Evolutionary conservation across 2,329 filamentous ascomycete genomes (phyloP).

Genomic region (Corynespora cassiicola): DNA sequence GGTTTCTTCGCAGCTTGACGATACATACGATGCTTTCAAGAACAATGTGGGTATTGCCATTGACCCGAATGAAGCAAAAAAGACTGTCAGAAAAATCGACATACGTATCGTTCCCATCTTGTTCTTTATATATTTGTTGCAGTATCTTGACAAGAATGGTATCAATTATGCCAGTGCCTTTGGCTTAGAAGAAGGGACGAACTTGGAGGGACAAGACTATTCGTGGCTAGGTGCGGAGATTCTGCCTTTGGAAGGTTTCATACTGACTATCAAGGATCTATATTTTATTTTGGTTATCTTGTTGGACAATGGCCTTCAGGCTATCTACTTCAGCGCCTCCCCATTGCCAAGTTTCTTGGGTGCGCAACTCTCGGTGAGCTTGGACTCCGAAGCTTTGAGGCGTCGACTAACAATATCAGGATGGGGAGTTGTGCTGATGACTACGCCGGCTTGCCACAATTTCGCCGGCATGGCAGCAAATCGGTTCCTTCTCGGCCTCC

Average conservation of each 20-base stretch:
- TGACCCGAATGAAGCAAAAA: slow-evolving; percentile 32
- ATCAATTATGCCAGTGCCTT: slow-evolving; percentile 61
- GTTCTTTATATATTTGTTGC: slow-evolving; percentile 46
- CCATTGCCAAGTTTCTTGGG: slow-evolving; percentile 54
- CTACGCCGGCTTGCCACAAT: slow-evolving; percentile 48
- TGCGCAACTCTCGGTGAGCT: slow-evolving; percentile 45
- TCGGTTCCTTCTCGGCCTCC: slow-evolving; percentile 44
- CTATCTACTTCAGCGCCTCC: slow-evolving; percentile 53
- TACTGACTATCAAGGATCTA: slow-evolving; percentile 44
- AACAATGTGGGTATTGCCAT: slow-evolving; percentile 24
- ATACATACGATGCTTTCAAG: slow-evolving; percentile 41
- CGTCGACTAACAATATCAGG: slow-evolving; percentile 15
- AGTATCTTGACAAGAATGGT: slow-evolving; percentile 54
- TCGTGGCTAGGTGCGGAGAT: slow-evolving; percentile 18
- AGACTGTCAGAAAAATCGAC: slow-evolving; percentile 38
- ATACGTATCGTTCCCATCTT: slow-evolving; percentile 36
- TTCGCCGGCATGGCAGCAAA: slow-evolving; percentile 48
- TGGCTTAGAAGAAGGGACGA: slow-evolving; percentile 55
- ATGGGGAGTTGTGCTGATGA: slow-evolving; percentile 51
- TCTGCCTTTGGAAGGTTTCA: slow-evolving; percentile 2
- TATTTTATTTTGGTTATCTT: slow-evolving; percentile 60
- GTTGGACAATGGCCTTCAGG: slow-evolving; percentile 54
- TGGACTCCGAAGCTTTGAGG: background rate
- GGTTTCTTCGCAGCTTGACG: slow-evolving; percentile 33
- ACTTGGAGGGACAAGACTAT: slow-evolving; percentile 43